Conservation (phyloP, 192 early-diverging fungal genomes). For the Backusella australiensis region DNA sequence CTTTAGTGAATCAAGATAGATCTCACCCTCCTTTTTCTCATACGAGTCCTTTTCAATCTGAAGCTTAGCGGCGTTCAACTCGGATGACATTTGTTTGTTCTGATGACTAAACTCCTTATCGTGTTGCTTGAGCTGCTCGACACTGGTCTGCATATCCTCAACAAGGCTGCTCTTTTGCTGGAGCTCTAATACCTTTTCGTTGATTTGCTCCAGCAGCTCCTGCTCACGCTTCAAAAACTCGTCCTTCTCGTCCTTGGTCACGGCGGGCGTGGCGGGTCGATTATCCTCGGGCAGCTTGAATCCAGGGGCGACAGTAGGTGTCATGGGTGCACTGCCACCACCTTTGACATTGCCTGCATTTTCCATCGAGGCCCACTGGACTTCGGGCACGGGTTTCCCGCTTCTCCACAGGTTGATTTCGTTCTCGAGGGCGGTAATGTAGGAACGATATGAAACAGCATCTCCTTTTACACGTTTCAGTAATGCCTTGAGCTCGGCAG, state of each 20-base stretch:
- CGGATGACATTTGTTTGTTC: conserved; percentile 70
- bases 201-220: conserved; percentile 89
- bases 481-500: conserved; percentile 91
- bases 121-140: conserved; percentile 66
- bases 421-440: conserved; percentile 78
- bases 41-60: conserved; percentile 87
- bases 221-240: conserved; percentile 95
- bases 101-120: conserved; percentile 52
- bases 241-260: conserved; percentile 86
- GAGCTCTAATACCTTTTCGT: conserved; percentile 86
- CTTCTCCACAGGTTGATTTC: conserved; percentile 88
- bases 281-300: conserved; percentile 41
- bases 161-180: conserved; percentile 55
- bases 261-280: conserved; percentile 73
- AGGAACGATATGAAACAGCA: conserved; percentile 74
- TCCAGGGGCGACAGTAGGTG: conserved; percentile 35
- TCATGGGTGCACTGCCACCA: not conserved
- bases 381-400: conserved; percentile 62
- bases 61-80: conserved; percentile 72
- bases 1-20: conserved; percentile 84
- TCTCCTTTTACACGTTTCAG: conserved; percentile 89
- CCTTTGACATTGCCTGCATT: not conserved
- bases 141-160: conserved; percentile 67
- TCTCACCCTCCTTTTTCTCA: conserved; percentile 83
- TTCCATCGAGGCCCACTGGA: conserved; percentile 51